A percentile compares a stretch with the other conserved stretches of the same genome.
phyloP scores from a whole-genome alignment of 805 yeast genomes.

The Wickerhamomyces strasburgensis region DNA sequence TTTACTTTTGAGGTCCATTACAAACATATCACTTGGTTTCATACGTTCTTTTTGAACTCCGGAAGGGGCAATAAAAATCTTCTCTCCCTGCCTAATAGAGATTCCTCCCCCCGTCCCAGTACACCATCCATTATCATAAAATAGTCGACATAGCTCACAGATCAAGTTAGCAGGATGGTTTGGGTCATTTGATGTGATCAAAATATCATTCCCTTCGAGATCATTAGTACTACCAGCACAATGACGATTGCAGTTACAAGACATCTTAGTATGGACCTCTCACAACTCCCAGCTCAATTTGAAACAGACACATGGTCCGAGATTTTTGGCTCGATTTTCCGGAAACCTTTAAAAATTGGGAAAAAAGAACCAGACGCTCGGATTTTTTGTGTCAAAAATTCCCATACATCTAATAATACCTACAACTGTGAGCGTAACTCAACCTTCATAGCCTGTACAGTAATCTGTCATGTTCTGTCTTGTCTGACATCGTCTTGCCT shows the following conservation, averaged over 20 bases:
- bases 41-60: constrained; percentile 93
- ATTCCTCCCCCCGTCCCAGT: constrained; percentile 97
- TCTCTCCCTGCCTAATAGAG: constrained; percentile 53
- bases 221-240: not conserved
- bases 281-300: not conserved
- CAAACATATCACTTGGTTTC: constrained; percentile 77
- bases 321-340: not conserved
- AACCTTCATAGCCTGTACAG: too few species aligned
- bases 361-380: too few species aligned
- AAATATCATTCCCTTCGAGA: constrained; percentile 7
- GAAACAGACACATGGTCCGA: not conserved
- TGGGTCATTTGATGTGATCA: constrained; percentile 22
- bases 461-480: too few species aligned
- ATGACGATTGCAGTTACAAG: constrained; percentile 1
- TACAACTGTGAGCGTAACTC: too few species aligned
- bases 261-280: not conserved
- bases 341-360: too few species aligned
- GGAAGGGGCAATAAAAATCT: constrained; percentile 82
- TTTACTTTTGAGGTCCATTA: constrained; percentile 51
- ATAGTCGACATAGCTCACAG: constrained; percentile 71
- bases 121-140: constrained; percentile 84
- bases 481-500: too few species aligned
- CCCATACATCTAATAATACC: too few species aligned
- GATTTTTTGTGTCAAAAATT: too few species aligned
- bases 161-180: constrained; percentile 71